A percentile compares a stretch with the other conserved stretches of the same genome.
Evolutionary conservation across 768 basidiomycete species (phyloP).

Genomic region (Lentinus brumalis): DNA sequence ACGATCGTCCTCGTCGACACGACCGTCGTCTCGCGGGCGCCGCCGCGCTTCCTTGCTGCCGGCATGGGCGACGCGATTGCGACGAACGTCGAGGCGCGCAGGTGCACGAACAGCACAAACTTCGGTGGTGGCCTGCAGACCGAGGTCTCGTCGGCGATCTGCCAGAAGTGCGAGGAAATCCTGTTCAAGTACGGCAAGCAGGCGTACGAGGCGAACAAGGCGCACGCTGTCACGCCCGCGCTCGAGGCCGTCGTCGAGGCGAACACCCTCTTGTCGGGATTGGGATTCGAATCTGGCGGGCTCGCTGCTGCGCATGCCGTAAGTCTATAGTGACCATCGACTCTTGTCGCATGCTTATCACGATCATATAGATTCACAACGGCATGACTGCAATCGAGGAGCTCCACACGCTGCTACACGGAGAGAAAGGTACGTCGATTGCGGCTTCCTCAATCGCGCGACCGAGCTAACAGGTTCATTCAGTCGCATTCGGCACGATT

Average conservation of each 20-base stretch:
- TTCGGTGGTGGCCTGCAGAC: slow-evolving; percentile 33
- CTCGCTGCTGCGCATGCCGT: slow-evolving; percentile 36
- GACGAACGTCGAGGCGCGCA: slow-evolving; percentile 34
- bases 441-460: background rate
- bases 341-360: background rate
- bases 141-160: slow-evolving; percentile 31
- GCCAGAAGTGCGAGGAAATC: slow-evolving; percentile 36
- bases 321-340: slow-evolving; percentile 3
- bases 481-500: slow-evolving; percentile 34
- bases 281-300: slow-evolving; percentile 36
- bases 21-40: slow-evolving; percentile 31
- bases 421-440: slow-evolving; percentile 29
- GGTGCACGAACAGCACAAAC: slow-evolving; percentile 28
- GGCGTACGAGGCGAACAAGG: slow-evolving; percentile 34
- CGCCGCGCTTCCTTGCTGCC: slow-evolving; percentile 32
- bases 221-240: slow-evolving; percentile 30
- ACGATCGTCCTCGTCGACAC: slow-evolving; percentile 34
- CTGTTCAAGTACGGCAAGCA: slow-evolving; percentile 34
- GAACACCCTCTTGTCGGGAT: slow-evolving; percentile 33
- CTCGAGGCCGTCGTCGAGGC: slow-evolving; percentile 37
- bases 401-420: slow-evolving; percentile 31
- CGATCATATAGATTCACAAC: slow-evolving; percentile 29
- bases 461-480: background rate
- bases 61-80: slow-evolving; percentile 37
- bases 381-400: slow-evolving; percentile 34